Percentiles rank a stretch among this genome's conserved stretches.
phyloP scores from a whole-genome alignment of 2,329 filamentous ascomycete species.

The Aspergillus jensenii region DNA sequence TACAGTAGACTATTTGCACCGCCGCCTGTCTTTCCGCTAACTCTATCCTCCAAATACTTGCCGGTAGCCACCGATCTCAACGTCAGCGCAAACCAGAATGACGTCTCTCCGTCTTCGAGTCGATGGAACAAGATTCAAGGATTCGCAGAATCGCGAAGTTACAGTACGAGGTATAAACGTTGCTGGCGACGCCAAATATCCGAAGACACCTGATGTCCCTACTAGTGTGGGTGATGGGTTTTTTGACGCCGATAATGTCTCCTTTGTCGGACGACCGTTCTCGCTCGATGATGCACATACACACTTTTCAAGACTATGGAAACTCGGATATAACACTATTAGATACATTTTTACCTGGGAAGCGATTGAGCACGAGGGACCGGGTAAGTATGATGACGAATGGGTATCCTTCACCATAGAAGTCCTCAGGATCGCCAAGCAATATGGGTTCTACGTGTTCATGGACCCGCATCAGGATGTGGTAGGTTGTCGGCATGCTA shows the following conservation, averaged over 20 bases:
- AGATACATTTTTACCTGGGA: conserved; percentile 99
- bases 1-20: background rate
- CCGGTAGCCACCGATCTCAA: background rate
- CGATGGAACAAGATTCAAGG: conserved; percentile 81
- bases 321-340: conserved; percentile 94
- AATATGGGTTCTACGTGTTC: conserved; percentile 92
- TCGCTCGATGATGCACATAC: conserved; percentile 75
- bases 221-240: conserved; percentile 78
- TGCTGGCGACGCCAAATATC: conserved; percentile 86
- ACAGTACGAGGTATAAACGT: conserved; percentile 92
- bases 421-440: conserved; percentile 76
- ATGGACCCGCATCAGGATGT: conserved; percentile 99
- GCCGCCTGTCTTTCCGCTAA: background rate
- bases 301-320: conserved; percentile 82
- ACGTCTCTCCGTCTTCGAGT: conserved; percentile 74
- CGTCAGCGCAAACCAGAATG: conserved; percentile 52
- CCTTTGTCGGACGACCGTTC: conserved; percentile 85
- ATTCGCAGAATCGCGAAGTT: conserved; percentile 77
- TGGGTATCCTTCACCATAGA: conserved; percentile 91
- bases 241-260: conserved; percentile 89
- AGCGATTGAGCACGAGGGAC: conserved; percentile 90
- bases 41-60: background rate
- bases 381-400: conserved; percentile 88
- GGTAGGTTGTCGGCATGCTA: conserved; percentile 51
- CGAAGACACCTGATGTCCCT: conserved; percentile 74